These are phyloP conservation scores for Gnaphalium uliginosum DNA, from an alignment of 129 eudicot genomes.

Conservation along the genomic window DNA sequence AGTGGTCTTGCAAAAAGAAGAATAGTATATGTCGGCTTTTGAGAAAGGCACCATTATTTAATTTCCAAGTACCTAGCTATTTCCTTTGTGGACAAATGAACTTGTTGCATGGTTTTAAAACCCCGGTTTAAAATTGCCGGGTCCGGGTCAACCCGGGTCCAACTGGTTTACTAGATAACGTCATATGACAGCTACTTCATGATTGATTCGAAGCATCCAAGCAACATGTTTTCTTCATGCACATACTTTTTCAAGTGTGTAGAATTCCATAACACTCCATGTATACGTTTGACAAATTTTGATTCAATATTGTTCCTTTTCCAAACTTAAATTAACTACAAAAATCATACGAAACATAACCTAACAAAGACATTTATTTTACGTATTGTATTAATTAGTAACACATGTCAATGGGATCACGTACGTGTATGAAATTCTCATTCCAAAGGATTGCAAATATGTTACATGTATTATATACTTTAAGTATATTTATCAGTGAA, in stretches of 20 bases:
- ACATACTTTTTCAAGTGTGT: conserved; percentile 12
- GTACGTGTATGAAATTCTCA: conserved; percentile 11
- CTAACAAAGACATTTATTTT: conserved; percentile 33
- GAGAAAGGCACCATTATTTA: not conserved
- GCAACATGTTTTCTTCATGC: conserved; percentile 33
- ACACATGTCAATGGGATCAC: conserved; percentile 9
- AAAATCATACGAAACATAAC: conserved; percentile 30
- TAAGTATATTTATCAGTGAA: too few species aligned
- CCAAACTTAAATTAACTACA: conserved; percentile 18
- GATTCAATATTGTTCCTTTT: conserved; percentile 8
- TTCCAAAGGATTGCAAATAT: conserved; percentile 4
- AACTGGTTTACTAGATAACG: too few species aligned
- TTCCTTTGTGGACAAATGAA: conserved; percentile 12
- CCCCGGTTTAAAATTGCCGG: too few species aligned
- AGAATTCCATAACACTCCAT: conserved; percentile 4
- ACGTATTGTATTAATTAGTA: conserved; percentile 22
- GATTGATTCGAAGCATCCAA: conserved; percentile 21
- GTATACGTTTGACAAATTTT: conserved; percentile 28
- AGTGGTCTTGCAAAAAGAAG: conserved; percentile 2
- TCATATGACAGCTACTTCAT: too few species aligned
- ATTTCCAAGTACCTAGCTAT: not conserved
- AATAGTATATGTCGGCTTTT: conserved; percentile 6
- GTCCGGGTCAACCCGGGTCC: too few species aligned
- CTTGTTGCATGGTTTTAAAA: too few species aligned
- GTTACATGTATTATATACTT: too few species aligned